These are phyloP conservation scores for Colletotrichum sidae DNA, from an alignment of 2,329 filamentous ascomycete genomes.

Conservation along the genomic window DNA sequence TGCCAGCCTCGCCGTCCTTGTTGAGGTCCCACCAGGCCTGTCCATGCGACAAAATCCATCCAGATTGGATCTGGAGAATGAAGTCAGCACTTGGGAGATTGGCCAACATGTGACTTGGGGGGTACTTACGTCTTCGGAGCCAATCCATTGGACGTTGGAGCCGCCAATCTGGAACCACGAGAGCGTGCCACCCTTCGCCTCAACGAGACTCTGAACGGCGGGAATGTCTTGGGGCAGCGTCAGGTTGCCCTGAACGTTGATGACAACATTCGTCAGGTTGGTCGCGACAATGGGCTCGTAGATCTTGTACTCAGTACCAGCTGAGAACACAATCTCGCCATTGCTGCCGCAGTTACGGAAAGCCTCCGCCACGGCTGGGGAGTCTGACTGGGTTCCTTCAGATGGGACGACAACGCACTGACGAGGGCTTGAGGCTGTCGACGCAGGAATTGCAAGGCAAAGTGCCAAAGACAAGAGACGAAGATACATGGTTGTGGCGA, in stretches of 20 bases:
- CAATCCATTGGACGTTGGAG: constrained; percentile 46
- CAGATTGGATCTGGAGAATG: constrained; percentile 39
- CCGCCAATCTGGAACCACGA: constrained; percentile 54
- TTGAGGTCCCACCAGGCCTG: constrained; percentile 59
- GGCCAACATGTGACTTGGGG: background rate
- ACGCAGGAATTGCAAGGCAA: constrained; percentile 14
- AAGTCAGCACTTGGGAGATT: background rate
- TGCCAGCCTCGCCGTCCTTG: constrained; percentile 50
- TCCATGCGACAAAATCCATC: constrained; percentile 59
- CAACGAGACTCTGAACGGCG: constrained; percentile 50
- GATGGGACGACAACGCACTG: constrained; percentile 43
- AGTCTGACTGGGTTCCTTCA: constrained; percentile 52
- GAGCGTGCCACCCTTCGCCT: constrained; percentile 43
- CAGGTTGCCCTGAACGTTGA: constrained; percentile 55
- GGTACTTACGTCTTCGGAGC: constrained; percentile 47
- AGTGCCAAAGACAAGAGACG: constrained; percentile 22
- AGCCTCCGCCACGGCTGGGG: constrained; percentile 49
- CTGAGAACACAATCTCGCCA: constrained; percentile 50
- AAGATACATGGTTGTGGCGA: constrained; percentile 9
- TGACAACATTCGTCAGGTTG: constrained; percentile 55
- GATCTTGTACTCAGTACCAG: constrained; percentile 56
- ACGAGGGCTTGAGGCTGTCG: constrained; percentile 1
- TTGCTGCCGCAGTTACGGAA: constrained; percentile 50
- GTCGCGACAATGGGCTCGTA: constrained; percentile 50
- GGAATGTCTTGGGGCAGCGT: constrained; percentile 54